Percentiles rank a stretch among this genome's conserved stretches.
These are phyloP conservation scores for Gaeumannomyces sp. DNA, from an alignment of 2,329 filamentous ascomycete genomes.

Conservation along the genomic window DNA sequence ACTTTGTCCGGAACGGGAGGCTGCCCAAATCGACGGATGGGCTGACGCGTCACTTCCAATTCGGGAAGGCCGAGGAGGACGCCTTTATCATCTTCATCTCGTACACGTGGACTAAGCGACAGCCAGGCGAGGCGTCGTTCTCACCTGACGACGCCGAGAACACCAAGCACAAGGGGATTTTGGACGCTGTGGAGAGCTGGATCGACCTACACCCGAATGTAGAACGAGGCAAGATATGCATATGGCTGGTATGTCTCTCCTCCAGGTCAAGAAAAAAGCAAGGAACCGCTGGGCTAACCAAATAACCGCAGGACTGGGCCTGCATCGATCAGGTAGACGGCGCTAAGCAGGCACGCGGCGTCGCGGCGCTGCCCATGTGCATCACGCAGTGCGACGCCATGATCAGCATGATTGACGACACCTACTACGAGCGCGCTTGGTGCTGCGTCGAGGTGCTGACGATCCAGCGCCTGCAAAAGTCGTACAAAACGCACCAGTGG, in stretches of 20 bases:
- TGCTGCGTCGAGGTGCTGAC: conserved; percentile 30
- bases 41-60: conserved; percentile 15
- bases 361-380: conserved; percentile 29
- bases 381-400: conserved; percentile 33
- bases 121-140: conserved; percentile 1
- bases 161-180: conserved; percentile 28
- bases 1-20: conserved; percentile 20
- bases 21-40: conserved; percentile 22
- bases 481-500: conserved; percentile 22
- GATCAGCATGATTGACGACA: conserved; percentile 30
- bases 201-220: conserved; percentile 20
- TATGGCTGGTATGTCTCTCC: conserved; percentile 24
- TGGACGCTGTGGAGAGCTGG: conserved; percentile 23
- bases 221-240: conserved; percentile 17
- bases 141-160: conserved; percentile 24
- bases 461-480: conserved; percentile 24
- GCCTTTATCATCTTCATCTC: conserved; percentile 29
- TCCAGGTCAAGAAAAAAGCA: too few species aligned
- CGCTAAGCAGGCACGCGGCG: conserved; percentile 25
- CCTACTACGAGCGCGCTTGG: conserved; percentile 31
- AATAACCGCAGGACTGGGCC: conserved; percentile 23
- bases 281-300: too few species aligned
- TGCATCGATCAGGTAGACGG: conserved; percentile 28
- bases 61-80: background rate
- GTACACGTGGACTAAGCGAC: conserved; percentile 26